Conservation (phyloP, 2,329 filamentous ascomycete species). For the Penicillium sumatraense region DNA sequence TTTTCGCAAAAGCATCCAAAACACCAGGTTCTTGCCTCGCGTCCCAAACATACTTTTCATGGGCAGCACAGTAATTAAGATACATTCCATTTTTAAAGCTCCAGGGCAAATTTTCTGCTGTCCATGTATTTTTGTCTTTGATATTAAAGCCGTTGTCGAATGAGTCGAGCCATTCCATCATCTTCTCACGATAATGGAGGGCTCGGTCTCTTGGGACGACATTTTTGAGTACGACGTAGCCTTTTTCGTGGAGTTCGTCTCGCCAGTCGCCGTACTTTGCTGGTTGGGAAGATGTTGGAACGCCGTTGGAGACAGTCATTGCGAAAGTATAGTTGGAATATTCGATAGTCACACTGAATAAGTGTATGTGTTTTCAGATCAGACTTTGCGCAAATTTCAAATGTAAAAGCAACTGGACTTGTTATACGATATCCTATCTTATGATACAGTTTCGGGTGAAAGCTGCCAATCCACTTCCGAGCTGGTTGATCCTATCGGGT, state of each 20-base stretch:
- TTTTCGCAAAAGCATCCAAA: slow-evolving; percentile 25
- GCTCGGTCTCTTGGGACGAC: slow-evolving; percentile 50
- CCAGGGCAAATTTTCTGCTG: neutral
- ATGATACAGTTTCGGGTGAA: too few relatives aligned
- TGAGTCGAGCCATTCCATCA: neutral
- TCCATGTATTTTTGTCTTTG: neutral
- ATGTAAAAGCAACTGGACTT: too few relatives aligned
- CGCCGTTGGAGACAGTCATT: too few relatives aligned
- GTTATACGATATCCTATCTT: too few relatives aligned
- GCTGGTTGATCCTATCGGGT: too few relatives aligned
- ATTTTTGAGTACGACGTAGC: slow-evolving; percentile 52
- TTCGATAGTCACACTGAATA: too few relatives aligned
- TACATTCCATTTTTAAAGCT: neutral
- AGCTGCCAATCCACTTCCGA: too few relatives aligned
- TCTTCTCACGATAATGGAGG: slow-evolving; percentile 16
- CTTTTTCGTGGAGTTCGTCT: slow-evolving; percentile 40
- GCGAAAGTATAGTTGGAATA: too few relatives aligned
- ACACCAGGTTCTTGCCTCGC: slow-evolving; percentile 49
- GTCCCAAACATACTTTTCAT: slow-evolving; percentile 55
- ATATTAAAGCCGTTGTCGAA: neutral
- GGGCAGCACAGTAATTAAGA: slow-evolving; percentile 45
- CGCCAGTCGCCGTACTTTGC: slow-evolving; percentile 30
- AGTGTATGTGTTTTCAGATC: too few relatives aligned
- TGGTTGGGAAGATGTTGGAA: too few relatives aligned
- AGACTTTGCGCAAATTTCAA: too few relatives aligned